phyloP scores from a whole-genome alignment of 2,329 filamentous ascomycete genomes.

The Alternaria burnsii region DNA sequence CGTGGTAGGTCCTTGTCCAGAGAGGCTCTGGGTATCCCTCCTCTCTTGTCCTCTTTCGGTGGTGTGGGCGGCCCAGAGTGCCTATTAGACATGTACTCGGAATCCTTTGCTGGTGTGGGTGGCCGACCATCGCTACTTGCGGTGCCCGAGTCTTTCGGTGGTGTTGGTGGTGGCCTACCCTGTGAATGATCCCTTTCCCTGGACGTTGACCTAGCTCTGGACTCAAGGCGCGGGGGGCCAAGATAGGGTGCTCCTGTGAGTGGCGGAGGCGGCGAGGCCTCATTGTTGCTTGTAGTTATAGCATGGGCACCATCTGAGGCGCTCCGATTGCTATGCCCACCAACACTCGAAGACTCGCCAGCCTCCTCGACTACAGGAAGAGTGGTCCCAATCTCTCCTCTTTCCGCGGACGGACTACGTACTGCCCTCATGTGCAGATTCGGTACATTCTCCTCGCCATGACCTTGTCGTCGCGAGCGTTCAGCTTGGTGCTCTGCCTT shows the following conservation, averaged over 20 bases:
- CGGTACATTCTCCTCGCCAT: conserved; percentile 65
- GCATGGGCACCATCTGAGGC: conserved; percentile 29
- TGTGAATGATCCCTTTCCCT: conserved; percentile 39
- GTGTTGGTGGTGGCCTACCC: conserved; percentile 54
- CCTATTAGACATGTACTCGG: conserved; percentile 29
- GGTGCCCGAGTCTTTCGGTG: conserved; percentile 51
- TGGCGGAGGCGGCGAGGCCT: conserved; percentile 30
- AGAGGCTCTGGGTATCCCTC: conserved; percentile 26
- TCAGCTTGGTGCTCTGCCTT: conserved; percentile 69
- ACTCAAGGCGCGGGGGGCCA: conserved; percentile 18
- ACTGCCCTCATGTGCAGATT: conserved; percentile 68
- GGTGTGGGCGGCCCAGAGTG: conserved; percentile 51
- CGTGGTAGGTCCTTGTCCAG: conserved; percentile 48
- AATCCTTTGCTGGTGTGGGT: conserved; percentile 51
- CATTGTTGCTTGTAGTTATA: conserved; percentile 8
- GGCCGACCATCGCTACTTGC: conserved; percentile 35
- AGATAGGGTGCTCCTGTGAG: conserved; percentile 29
- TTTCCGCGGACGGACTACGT: conserved; percentile 65
- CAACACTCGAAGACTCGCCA: conserved; percentile 76
- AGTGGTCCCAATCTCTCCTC: conserved; percentile 64
- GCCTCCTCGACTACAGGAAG: conserved; percentile 90
- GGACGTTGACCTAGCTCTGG: conserved; percentile 22
- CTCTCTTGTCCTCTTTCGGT: conserved; percentile 48
- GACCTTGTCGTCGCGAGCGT: conserved; percentile 62
- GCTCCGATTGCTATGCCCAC: conserved; percentile 62